Base-by-base conservation (phyloP, 2,329 filamentous ascomycete genomes). In the Phaeomoniella chlamydospora region DNA sequence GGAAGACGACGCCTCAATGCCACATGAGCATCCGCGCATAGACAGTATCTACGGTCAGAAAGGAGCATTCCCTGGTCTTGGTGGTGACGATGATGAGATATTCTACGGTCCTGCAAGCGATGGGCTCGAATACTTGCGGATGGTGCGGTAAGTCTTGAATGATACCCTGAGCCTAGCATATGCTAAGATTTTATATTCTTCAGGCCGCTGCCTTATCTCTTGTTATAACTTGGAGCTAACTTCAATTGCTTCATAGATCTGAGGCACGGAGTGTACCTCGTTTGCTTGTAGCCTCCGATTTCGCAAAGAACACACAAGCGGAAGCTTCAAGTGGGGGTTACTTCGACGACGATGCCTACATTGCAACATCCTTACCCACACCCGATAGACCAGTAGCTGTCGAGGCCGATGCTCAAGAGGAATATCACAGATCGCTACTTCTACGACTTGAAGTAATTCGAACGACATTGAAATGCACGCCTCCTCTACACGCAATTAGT, bases 261-360 rank as follows among this genome's bases (percentile, higher is more conserved):
- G 77, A 92, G 70, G 83, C 83, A n/a, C 73, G 65, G 41, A 59
- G 65, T 6, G 78, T 92, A 19, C 84, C 84, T 1, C 70, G 77
- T 44, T 61, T 90, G 9, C 68, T 90, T 35, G 70, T 75, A 32
- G 80, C 77, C 1, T 67, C 73, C 4, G 70, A 65, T 43, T 19
- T 19, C 4, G 36, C 31, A 18, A 13, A 32, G 15, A 15, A 12
- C 14, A 38, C 38, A 16, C 16, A 34, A 35, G 38, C 19, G 37
- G 42, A 33, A 12, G 31, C 18, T 16, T 26, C 35, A 18, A 15
- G 32, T 26, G 35, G 38, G 10, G 80, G 79, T 9, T 77, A 74
- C 49, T 90, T 83, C 52, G 63, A 75, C 12, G 82, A 93, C 45
- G 86, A 85, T 34, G 80, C 83, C 26, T 94, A 85, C 53, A 73